Base-by-base conservation (phyloP, 2,329 filamentous ascomycete genomes). In the Chrysosporium keratinophilum region DNA sequence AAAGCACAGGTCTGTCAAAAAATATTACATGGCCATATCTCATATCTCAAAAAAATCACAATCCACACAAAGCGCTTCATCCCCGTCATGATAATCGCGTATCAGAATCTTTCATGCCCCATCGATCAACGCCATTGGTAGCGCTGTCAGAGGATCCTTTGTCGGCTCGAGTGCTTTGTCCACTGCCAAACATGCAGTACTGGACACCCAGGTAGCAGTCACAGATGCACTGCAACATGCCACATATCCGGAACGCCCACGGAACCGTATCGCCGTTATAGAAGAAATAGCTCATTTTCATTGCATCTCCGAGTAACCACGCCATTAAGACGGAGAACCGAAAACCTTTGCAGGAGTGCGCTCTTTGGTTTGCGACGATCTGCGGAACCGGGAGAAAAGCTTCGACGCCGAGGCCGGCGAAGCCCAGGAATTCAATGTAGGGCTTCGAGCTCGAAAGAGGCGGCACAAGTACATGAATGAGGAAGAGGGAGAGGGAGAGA, bases 401-500 rank as follows among this genome's bases (percentile, higher is more conserved):
- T 61, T 76, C 74, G 23, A 76, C 67, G 9, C 73, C 70, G 6
- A 76, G 69, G 37, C 74, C 74, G 28, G 69, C 56, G 52, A 69
- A 72, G 45, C 74, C 74, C 31, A 76, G 65, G 28, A 73, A 49
- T 31, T 66, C 65, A 58, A 72, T 73, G 50, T 76, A 76, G 52
- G 64, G 58, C 28, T 67, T 56, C 1, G 73, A 71, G 14, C 69
- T 53, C 3, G 71, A 64, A n/a, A 76, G 71, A 1, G 73, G 69
- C 1, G 74, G 73, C 17, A 82, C 63, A 31, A 81, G 64, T 14
- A 80, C 53, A 55, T 83, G 80, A 40, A 82, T 65, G 12, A 76
- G 68, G 39, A 77, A 65, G 34, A 83, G 68, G 0, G 62, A 61
- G 15, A 66, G 65, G 17, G 73, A 69, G 59, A 81, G 78, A 64